Evolutionary conservation across 2,329 filamentous ascomycete species (phyloP).

Genomic region (Fusarium solani-melongenae): DNA sequence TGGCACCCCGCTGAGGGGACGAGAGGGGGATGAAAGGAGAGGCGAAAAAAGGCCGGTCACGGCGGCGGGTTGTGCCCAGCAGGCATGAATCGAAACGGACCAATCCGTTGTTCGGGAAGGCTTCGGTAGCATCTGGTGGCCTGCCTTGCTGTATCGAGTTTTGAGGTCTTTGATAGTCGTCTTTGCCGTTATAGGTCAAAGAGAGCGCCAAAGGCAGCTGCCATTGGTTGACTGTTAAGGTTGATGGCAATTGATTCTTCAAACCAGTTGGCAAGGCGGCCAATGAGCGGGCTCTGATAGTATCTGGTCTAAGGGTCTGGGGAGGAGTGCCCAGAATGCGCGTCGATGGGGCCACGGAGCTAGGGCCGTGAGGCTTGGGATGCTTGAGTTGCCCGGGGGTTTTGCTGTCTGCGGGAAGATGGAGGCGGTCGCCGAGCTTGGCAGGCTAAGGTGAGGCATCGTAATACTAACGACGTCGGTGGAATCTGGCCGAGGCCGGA

Average conservation of each 20-base stretch:
- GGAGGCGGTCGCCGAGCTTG: conserved; percentile 3
- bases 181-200: conserved; percentile 27
- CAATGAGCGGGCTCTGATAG: conserved; percentile 41
- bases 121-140: conserved; percentile 25
- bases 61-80: conserved; percentile 7
- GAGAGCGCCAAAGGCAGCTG: conserved; percentile 1
- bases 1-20: conserved; percentile 3
- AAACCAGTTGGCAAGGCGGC: conserved; percentile 43
- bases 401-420: conserved; percentile 7
- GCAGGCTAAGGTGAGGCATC: conserved; percentile 2
- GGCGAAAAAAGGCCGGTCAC: conserved; percentile 9
- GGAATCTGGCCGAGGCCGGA: conserved; percentile 20
- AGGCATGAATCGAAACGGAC: conserved; percentile 11
- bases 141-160: conserved; percentile 21
- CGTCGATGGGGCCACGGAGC: conserved; percentile 32
- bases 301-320: conserved; percentile 30
- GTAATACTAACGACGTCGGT: conserved; percentile 5
- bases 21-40: background rate
- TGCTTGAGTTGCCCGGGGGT: conserved; percentile 1
- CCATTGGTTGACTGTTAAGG: conserved; percentile 32
- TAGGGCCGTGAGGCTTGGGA: conserved; percentile 4
- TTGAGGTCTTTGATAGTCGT: conserved; percentile 14
- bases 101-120: conserved; percentile 21
- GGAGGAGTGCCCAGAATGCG: conserved; percentile 30
- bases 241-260: conserved; percentile 47